Percentiles rank a stretch among this genome's conserved stretches.
phyloP scores from a whole-genome alignment of 495 filamentous ascomycete genomes.

The Achaetomiella virescens region DNA sequence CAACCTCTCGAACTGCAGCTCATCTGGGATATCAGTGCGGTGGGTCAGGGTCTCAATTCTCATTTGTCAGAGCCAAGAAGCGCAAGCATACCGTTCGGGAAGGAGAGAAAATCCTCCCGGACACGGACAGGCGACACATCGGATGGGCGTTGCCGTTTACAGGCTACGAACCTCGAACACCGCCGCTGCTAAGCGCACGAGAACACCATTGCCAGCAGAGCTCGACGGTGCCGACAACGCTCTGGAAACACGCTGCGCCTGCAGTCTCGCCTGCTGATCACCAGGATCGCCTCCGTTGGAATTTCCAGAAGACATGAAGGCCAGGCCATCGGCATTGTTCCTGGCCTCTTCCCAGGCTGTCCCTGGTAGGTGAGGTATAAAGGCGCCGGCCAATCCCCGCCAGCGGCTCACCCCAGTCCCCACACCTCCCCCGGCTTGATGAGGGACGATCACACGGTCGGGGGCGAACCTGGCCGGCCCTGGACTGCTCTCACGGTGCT shows the following conservation, averaged over 20 bases:
- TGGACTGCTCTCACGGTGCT: neutral
- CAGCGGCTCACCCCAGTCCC: neutral
- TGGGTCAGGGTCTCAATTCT: neutral
- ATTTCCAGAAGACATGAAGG: neutral
- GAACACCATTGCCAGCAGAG: neutral
- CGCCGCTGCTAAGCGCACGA: neutral
- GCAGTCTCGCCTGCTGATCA: no score
- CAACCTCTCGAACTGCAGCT: neutral
- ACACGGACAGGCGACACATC: neutral
- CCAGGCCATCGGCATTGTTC: neutral
- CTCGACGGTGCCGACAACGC: neutral
- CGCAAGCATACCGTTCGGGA: neutral
- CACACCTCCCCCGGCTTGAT: neutral
- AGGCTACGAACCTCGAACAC: neutral
- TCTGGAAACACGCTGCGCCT: neutral
- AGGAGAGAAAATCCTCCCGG: neutral
- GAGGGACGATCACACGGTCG: neutral
- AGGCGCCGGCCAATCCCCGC: neutral
- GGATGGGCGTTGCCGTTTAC: neutral
- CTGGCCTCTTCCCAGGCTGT: neutral
- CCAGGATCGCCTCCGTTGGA: neutral
- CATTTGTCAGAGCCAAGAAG: slow-evolving; percentile 8
- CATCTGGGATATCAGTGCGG: neutral
- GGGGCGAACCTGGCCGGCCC: neutral
- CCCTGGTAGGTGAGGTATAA: no score